Conservation (phyloP, 1,284 basidiomycete genomes). For the Ustilago shanxiensis region DNA sequence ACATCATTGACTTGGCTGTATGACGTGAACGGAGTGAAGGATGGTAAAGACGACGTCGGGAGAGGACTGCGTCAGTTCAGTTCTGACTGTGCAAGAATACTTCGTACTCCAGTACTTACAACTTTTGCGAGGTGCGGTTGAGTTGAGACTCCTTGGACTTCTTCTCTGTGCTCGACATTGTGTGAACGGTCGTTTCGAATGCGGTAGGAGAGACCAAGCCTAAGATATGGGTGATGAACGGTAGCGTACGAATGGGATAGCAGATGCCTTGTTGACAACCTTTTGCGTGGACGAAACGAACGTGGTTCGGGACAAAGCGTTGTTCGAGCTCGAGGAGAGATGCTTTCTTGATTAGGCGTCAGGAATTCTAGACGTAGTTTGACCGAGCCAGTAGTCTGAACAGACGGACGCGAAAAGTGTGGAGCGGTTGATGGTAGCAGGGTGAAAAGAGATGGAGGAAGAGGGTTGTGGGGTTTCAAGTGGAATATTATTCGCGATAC, state of each 20-base stretch:
- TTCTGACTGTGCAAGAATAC: not conserved
- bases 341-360: not conserved
- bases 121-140: slow-evolving; percentile 41
- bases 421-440: slow-evolving; percentile 11
- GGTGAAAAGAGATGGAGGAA: slow-evolving; percentile 13
- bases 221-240: not conserved
- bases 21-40: not conserved
- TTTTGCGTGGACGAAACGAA: not conserved
- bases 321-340: not conserved
- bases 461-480: slow-evolving; percentile 2
- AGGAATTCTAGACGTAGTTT: not conserved
- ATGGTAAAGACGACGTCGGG: not conserved
- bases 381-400: not conserved
- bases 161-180: slow-evolving; percentile 45
- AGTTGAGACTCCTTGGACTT: slow-evolving; percentile 50
- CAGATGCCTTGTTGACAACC: not conserved
- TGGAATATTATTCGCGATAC: slow-evolving; percentile 34
- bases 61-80: slow-evolving; percentile 7
- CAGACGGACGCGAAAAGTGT: slow-evolving; percentile 8
- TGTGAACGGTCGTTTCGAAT: not conserved
- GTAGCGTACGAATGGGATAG: not conserved
- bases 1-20: slow-evolving; percentile 76
- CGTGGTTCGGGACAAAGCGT: not conserved
- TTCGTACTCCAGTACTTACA: slow-evolving; percentile 13
- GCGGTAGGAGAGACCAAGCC: not conserved